Evolutionary conservation across 768 basidiomycete genomes (phyloP).

Genomic region (Ephemerocybe angulata): DNA sequence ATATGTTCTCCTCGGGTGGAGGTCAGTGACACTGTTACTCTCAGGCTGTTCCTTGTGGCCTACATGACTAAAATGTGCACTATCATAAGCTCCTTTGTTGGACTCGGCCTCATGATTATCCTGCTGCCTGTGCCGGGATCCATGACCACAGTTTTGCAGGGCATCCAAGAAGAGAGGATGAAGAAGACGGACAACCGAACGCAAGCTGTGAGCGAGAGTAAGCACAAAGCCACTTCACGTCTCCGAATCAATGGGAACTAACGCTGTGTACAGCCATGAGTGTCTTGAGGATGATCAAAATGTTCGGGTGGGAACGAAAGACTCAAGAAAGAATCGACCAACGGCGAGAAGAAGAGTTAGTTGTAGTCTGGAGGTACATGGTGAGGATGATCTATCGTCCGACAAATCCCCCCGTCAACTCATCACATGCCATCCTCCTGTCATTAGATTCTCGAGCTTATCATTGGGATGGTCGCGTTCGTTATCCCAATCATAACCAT

Average conservation of each 20-base stretch:
- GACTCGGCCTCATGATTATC: slow-evolving; percentile 2
- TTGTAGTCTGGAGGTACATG: slow-evolving; percentile 48
- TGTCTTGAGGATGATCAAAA: slow-evolving; percentile 68
- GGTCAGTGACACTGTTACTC: slow-evolving; percentile 21
- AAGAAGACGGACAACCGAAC: slow-evolving; percentile 52
- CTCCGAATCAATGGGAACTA: slow-evolving; percentile 29
- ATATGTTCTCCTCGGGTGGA: slow-evolving; percentile 45
- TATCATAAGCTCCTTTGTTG: background rate
- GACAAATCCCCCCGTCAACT: background rate
- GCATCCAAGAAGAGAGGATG: slow-evolving; percentile 52
- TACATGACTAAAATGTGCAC: background rate
- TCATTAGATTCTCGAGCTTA: slow-evolving; percentile 27
- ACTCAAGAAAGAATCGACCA: slow-evolving; percentile 49
- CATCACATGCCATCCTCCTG: background rate
- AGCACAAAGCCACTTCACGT: no score
- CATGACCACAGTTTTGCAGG: slow-evolving; percentile 37
- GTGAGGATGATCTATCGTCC: slow-evolving; percentile 2
- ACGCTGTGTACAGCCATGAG: slow-evolving; percentile 38
- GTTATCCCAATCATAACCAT: slow-evolving; percentile 59
- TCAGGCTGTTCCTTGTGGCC: background rate
- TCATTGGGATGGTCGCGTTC: slow-evolving; percentile 49
- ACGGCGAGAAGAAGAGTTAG: slow-evolving; percentile 63
- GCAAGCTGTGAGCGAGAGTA: no score
- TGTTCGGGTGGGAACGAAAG: slow-evolving; percentile 67
- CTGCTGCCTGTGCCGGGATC: slow-evolving; percentile 22